phyloP scores from a whole-genome alignment of 169 alveolate species.

The Babesia bigemina region DNA sequence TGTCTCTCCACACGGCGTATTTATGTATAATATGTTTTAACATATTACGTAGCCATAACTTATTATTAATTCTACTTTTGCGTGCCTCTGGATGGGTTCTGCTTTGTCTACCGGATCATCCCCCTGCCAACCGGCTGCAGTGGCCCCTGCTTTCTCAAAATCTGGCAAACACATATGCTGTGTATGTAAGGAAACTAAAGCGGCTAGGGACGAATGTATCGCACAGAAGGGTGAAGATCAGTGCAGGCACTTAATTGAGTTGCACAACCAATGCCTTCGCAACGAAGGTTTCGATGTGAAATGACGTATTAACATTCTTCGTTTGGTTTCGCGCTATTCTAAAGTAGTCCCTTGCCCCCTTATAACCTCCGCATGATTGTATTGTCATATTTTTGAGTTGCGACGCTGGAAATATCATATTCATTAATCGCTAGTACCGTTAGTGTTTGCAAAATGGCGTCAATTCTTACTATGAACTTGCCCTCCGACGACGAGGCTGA shows the following conservation, averaged over 20 bases:
- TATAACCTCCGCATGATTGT: background rate
- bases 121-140: background rate
- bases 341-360: background rate
- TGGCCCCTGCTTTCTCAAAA: conserved; percentile 2
- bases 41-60: background rate
- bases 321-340: background rate
- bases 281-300: conserved; percentile 74
- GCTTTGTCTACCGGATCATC: conserved; percentile 1
- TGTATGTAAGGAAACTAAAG: conserved; percentile 78
- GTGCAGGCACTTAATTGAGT: conserved; percentile 69
- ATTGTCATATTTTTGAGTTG: background rate
- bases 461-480: conserved; percentile 45
- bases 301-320: background rate
- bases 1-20: background rate
- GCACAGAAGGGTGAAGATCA: conserved; percentile 70
- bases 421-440: background rate
- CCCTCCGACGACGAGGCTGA: conserved; percentile 59
- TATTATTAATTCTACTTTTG: too few species aligned
- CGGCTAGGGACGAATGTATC: conserved; percentile 75
- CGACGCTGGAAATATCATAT: background rate
- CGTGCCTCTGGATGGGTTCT: conserved; percentile 39
- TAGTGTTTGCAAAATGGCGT: conserved; percentile 26
- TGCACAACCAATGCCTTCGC: conserved; percentile 73
- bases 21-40: too few species aligned
- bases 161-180: conserved; percentile 71